A percentile compares a stretch with the other conserved stretches of the same genome.
Evolutionary conservation across 441 rosid genomes (phyloP).

Genomic region (Pelargonium fulgidum): DNA sequence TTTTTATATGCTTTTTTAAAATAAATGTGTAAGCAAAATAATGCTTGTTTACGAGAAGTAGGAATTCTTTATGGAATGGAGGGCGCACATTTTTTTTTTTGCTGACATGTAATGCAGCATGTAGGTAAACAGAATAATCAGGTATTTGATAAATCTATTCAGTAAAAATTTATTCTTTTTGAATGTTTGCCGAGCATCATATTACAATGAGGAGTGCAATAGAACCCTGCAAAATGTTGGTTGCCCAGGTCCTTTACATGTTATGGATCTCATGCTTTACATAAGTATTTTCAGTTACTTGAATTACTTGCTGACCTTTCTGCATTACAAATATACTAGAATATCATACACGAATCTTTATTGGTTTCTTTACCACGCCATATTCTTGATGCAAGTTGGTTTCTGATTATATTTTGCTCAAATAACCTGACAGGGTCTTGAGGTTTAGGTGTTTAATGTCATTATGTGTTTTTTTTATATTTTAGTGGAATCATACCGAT

Average conservation of each 20-base stretch:
- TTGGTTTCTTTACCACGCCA: not conserved
- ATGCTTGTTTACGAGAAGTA: too few species aligned
- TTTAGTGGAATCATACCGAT: conserved; percentile 83
- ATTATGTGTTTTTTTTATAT: conserved; percentile 11
- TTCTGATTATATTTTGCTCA: too few species aligned
- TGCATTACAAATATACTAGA: not conserved
- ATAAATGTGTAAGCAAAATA: too few species aligned
- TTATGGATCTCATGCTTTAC: not conserved
- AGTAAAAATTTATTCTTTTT: not conserved
- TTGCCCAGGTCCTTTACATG: conserved; percentile 1
- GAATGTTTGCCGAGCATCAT: not conserved
- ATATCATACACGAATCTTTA: not conserved
- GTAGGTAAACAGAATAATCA: not conserved
- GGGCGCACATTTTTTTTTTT: too few species aligned
- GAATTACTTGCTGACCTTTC: not conserved
- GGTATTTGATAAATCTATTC: not conserved
- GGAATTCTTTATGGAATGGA: too few species aligned
- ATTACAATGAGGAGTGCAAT: not conserved
- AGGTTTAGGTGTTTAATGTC: not conserved
- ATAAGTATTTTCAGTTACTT: not conserved
- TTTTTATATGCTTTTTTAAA: too few species aligned
- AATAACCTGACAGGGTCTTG: too few species aligned
- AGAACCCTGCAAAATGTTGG: not conserved
- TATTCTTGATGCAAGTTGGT: too few species aligned
- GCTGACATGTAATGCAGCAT: too few species aligned